Evolutionary conservation across 2,329 filamentous ascomycete species (phyloP).

Genomic region (Epichloe gansuensis): DNA sequence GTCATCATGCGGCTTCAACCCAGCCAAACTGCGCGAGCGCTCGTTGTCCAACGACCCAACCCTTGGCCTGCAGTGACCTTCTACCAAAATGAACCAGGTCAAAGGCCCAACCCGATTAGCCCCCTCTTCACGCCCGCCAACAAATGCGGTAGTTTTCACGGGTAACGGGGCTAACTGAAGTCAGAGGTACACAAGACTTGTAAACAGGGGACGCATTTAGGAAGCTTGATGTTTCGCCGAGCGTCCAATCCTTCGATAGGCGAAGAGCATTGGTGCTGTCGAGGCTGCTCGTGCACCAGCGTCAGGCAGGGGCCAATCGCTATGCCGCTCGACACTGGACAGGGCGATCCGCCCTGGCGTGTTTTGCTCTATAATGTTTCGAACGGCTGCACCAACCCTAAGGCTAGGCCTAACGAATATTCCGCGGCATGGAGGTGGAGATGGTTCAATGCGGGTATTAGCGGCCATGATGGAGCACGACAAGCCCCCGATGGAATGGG

Average conservation of each 20-base stretch:
- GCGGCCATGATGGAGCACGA: neutral
- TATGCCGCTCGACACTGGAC: neutral
- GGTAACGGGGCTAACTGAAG: too few relatives aligned
- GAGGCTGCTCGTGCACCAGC: neutral
- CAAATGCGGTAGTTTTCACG: too few relatives aligned
- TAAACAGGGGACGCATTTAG: too few relatives aligned
- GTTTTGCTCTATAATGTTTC: neutral
- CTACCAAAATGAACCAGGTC: too few relatives aligned
- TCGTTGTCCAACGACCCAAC: too few relatives aligned
- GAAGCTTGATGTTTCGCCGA: too few relatives aligned
- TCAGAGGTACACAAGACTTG: too few relatives aligned
- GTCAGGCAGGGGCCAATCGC: neutral
- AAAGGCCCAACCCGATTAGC: too few relatives aligned
- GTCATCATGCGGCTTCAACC: too few relatives aligned
- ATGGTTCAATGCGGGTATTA: neutral
- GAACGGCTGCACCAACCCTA: neutral
- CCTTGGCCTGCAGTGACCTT: too few relatives aligned
- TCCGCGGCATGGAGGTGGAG: neutral
- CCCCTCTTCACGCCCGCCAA: too few relatives aligned
- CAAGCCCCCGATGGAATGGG: neutral
- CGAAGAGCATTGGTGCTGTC: neutral
- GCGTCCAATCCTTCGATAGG: neutral
- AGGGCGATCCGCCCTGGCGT: neutral
- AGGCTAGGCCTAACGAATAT: neutral
- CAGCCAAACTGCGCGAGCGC: too few relatives aligned